A percentile compares a stretch with the other conserved stretches of the same genome.
These are phyloP conservation scores for Moesziomyces antarcticus DNA, from an alignment of 1,284 basidiomycete genomes.

Conservation along the genomic window DNA sequence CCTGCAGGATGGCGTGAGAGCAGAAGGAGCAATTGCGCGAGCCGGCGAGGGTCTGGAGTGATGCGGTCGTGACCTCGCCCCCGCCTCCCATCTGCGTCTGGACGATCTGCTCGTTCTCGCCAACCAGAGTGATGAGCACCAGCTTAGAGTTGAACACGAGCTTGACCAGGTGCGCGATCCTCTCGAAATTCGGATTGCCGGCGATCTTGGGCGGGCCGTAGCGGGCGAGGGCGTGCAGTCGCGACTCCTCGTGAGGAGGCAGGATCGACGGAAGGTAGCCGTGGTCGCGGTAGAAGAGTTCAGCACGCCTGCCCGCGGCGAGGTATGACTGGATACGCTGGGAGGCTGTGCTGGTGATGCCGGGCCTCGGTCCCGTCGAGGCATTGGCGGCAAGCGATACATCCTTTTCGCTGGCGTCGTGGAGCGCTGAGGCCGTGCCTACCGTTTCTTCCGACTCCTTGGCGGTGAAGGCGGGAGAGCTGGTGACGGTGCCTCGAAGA, in stretches of 20 bases:
- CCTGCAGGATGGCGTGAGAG: slow-evolving; percentile 83
- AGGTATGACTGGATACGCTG: slow-evolving; percentile 53
- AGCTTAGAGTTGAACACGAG: slow-evolving; percentile 90
- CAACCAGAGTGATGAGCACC: slow-evolving; percentile 83
- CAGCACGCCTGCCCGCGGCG: slow-evolving; percentile 51
- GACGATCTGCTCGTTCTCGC: slow-evolving; percentile 85
- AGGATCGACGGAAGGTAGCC: slow-evolving; percentile 61
- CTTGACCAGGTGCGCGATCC: slow-evolving; percentile 87
- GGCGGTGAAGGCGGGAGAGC: slow-evolving; percentile 17
- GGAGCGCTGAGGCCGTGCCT: neutral
- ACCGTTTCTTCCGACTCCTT: slow-evolving; percentile 6
- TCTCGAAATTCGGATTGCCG: slow-evolving; percentile 88
- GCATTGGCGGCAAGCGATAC: slow-evolving; percentile 35
- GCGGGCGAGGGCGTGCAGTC: slow-evolving; percentile 55
- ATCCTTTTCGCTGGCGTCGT: slow-evolving; percentile 29
- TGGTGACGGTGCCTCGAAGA: slow-evolving; percentile 42
- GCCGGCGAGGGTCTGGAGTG: slow-evolving; percentile 64
- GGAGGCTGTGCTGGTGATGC: slow-evolving; percentile 17
- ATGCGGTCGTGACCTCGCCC: slow-evolving; percentile 26
- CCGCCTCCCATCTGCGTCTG: slow-evolving; percentile 79
- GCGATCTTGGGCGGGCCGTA: slow-evolving; percentile 69
- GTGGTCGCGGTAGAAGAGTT: slow-evolving; percentile 55
- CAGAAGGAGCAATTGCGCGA: slow-evolving; percentile 80
- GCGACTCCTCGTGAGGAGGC: slow-evolving; percentile 55
- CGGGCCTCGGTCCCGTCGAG: slow-evolving; percentile 17